These are phyloP conservation scores for Epichloe gansuensis DNA, from an alignment of 2,329 filamentous ascomycete species.

Conservation along the genomic window DNA sequence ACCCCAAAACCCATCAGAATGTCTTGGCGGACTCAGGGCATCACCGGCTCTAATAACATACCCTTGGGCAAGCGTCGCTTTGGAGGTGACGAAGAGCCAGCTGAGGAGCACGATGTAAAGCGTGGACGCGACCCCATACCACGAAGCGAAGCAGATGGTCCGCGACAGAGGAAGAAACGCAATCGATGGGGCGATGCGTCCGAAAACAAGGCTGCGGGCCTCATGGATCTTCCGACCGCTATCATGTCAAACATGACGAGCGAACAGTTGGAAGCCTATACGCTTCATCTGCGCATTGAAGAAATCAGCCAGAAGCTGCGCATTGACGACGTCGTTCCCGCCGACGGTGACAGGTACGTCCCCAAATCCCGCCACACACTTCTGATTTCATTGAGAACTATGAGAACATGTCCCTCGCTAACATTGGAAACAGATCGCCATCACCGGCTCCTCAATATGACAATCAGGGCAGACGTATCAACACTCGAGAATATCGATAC, in stretches of 20 bases:
- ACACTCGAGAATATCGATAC: conserved; percentile 97
- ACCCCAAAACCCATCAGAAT: conserved; percentile 26
- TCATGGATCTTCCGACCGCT: conserved; percentile 94
- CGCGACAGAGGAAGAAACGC: conserved; percentile 88
- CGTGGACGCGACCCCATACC: conserved; percentile 86
- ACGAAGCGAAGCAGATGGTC: conserved; percentile 57
- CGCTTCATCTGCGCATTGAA: conserved; percentile 89
- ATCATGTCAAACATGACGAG: conserved; percentile 97
- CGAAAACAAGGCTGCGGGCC: conserved; percentile 94
- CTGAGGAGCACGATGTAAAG: conserved; percentile 46
- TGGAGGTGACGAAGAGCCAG: conserved; percentile 47
- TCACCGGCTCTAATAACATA: conserved; percentile 97
- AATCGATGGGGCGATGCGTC: conserved; percentile 96
- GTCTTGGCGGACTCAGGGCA: conserved; percentile 64
- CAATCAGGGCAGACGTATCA: conserved; percentile 98
- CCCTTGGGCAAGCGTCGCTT: conserved; percentile 81
- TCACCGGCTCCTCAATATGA: conserved; percentile 96
- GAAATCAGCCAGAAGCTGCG: conserved; percentile 98
- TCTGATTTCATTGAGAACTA: background rate
- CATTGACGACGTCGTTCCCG: conserved; percentile 97
- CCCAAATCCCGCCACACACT: background rate
- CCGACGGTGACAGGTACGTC: conserved; percentile 83
- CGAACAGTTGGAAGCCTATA: conserved; percentile 96
- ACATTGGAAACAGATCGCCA: conserved; percentile 54
- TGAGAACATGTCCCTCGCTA: background rate